Percentiles rank a stretch among this genome's conserved stretches.
Conservation (phyloP, 148 eudicot genomes). For the Camellia sinensis region DNA sequence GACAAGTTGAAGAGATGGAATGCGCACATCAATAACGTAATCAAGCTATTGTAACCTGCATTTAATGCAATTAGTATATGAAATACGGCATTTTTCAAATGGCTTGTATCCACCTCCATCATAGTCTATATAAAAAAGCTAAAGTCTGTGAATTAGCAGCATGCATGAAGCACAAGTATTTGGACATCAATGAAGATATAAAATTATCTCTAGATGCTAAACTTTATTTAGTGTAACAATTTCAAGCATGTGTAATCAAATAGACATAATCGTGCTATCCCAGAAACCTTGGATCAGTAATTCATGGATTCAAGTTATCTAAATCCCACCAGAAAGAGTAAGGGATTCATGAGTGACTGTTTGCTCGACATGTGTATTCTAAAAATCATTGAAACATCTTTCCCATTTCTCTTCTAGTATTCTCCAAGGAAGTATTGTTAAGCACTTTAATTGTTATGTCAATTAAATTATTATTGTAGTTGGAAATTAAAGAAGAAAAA, state of each 20-base stretch:
- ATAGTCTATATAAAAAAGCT: background rate
- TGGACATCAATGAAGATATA: background rate
- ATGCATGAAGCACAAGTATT: background rate
- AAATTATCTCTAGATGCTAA: background rate
- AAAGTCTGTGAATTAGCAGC: background rate
- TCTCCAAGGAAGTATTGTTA: background rate
- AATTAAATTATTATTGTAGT: background rate
- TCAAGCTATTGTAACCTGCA: background rate
- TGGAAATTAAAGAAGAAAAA: background rate
- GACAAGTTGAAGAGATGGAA: background rate
- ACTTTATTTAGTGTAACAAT: background rate
- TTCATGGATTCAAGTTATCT: slow-evolving; percentile 3
- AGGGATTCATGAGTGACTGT: background rate
- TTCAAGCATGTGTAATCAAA: background rate
- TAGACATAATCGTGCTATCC: background rate
- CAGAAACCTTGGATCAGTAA: background rate
- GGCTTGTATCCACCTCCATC: background rate
- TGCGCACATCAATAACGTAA: background rate
- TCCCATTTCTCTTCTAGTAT: background rate
- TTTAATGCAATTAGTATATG: background rate
- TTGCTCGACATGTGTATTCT: background rate
- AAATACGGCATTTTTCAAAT: background rate
- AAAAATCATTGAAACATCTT: slow-evolving; percentile 1
- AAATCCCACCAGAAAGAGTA: background rate
- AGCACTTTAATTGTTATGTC: background rate